Percentiles rank a stretch among this genome's conserved stretches.
Evolutionary conservation across 768 basidiomycete genomes (phyloP).

Genomic region (Macrolepiota dolichaula): DNA sequence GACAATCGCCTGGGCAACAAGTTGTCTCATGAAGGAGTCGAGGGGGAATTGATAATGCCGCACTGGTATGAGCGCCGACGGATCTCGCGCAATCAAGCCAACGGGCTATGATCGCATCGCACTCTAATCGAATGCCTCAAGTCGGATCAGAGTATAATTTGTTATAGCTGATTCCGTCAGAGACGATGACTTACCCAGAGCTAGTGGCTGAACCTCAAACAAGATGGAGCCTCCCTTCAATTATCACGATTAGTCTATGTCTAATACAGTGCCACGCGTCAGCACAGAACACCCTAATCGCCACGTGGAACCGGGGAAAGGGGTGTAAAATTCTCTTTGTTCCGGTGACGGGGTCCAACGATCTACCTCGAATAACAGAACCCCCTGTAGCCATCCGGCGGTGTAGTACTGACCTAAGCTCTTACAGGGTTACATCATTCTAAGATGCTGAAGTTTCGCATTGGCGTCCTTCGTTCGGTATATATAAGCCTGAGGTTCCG

Average conservation of each 20-base stretch:
- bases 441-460: too few relatives aligned
- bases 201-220: not conserved
- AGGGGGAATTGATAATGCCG: not conserved
- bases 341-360: not conserved
- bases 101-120: not conserved
- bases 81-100: not conserved
- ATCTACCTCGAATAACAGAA: too few relatives aligned
- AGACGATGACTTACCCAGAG: too few relatives aligned
- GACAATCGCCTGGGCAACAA: not conserved
- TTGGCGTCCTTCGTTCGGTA: not conserved
- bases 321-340: not conserved
- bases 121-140: not conserved
- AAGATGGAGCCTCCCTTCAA: not conserved
- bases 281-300: not conserved
- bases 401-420: not conserved
- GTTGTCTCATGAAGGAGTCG: not conserved
- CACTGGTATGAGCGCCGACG: not conserved
- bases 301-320: not conserved
- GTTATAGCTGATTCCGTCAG: not conserved
- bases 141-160: not conserved
- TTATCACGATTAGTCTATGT: too few relatives aligned
- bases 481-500: not conserved
- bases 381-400: not conserved
- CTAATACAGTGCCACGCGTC: not conserved
- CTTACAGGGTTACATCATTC: not conserved